Conservation (phyloP, 2,329 filamentous ascomycete species). For the Hypomyces perniciosus region DNA sequence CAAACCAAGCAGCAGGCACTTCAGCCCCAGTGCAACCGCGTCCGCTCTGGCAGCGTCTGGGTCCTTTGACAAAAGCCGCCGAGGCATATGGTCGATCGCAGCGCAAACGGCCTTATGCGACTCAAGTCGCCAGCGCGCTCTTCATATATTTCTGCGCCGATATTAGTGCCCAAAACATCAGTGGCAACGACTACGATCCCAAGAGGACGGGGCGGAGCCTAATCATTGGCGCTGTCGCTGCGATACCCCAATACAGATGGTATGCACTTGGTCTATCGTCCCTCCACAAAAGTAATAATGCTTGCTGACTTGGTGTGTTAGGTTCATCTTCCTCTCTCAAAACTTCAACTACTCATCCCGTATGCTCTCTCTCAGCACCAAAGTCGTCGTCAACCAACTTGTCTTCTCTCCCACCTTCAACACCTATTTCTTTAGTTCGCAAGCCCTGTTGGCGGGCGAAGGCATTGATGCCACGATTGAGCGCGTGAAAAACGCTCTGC, state of each 20-base stretch:
- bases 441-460: conserved; percentile 68
- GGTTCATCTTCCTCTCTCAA: conserved; percentile 73
- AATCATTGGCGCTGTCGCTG: conserved; percentile 64
- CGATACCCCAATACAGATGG: conserved; percentile 80
- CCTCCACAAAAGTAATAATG: neutral
- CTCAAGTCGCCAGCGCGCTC: conserved; percentile 69
- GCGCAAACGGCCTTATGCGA: conserved; percentile 65
- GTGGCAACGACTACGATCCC: conserved; percentile 58
- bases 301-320: conserved; percentile 24
- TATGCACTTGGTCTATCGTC: conserved; percentile 33
- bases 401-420: conserved; percentile 81
- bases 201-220: conserved; percentile 64
- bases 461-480: conserved; percentile 57
- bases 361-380: conserved; percentile 62
- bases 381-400: conserved; percentile 74
- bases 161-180: conserved; percentile 67
- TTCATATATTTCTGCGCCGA: conserved; percentile 77
- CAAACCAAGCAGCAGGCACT: neutral
- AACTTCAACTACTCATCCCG: conserved; percentile 81
- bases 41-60: conserved; percentile 50
- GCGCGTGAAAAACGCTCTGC: conserved; percentile 69
- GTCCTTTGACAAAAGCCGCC: conserved; percentile 47
- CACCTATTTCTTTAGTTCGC: conserved; percentile 74
- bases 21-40: neutral
- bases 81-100: conserved; percentile 66